These are phyloP conservation scores for Aechmea fasciata DNA, from an alignment of 176 grass and related monocot genomes.

Conservation along the genomic window DNA sequence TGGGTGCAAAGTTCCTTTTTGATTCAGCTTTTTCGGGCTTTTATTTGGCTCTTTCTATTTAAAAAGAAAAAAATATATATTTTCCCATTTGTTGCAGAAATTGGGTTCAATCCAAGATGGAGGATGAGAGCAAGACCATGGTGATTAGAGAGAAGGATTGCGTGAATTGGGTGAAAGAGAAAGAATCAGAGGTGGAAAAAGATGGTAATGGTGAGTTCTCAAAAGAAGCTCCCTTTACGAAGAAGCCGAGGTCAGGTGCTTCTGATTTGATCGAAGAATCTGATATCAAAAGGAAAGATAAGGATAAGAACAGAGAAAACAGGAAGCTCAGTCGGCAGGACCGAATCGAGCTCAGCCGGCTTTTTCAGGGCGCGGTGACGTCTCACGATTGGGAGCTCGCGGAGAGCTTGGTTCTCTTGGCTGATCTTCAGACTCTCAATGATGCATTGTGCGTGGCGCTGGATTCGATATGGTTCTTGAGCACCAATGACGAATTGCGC, in stretches of 20 bases:
- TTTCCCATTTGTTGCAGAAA: background rate
- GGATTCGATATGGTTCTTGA: slow-evolving; percentile 93
- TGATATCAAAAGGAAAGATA: slow-evolving; percentile 16
- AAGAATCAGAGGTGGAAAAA: slow-evolving; percentile 27
- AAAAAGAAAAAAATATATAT: background rate
- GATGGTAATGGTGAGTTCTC: slow-evolving; percentile 40
- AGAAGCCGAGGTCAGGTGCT: slow-evolving; percentile 51
- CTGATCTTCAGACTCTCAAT: slow-evolving; percentile 70
- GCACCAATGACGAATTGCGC: slow-evolving; percentile 47
- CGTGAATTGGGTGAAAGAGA: slow-evolving; percentile 29
- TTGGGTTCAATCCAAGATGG: slow-evolving; percentile 13
- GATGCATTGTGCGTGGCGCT: slow-evolving; percentile 75
- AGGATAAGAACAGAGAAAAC: slow-evolving; percentile 46
- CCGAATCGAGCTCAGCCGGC: slow-evolving; percentile 53
- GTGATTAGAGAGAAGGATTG: slow-evolving; percentile 16
- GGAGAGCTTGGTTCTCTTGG: slow-evolving; percentile 37
- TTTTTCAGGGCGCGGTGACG: slow-evolving; percentile 70
- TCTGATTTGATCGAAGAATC: slow-evolving; percentile 32
- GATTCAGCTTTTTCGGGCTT: background rate
- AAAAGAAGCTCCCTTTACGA: slow-evolving; percentile 42
- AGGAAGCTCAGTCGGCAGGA: slow-evolving; percentile 71
- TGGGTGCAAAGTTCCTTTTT: background rate
- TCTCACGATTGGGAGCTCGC: slow-evolving; percentile 55
- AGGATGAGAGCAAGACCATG: slow-evolving; percentile 33
- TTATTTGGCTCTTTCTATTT: background rate